Conservation (phyloP, 225 moss, liverwort and hornwort species). For the Polytrichum commune region DNA sequence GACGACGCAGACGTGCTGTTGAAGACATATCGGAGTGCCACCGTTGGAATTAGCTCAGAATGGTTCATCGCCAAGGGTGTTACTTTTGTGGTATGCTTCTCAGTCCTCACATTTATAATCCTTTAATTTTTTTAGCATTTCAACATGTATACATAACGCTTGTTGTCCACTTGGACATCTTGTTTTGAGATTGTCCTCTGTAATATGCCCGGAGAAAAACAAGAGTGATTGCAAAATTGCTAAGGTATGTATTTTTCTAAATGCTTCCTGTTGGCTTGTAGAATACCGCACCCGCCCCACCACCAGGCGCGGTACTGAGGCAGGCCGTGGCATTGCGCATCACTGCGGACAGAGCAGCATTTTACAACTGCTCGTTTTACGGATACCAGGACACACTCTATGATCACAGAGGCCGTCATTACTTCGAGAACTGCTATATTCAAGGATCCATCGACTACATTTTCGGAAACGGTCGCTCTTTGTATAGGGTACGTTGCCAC, state of each 20-base stretch:
- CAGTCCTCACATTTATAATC: no score
- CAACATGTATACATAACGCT: no score
- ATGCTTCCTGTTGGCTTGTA: conserved; percentile 3
- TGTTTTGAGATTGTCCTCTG: no score
- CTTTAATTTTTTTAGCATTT: no score
- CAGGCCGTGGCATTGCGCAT: conserved; percentile 53
- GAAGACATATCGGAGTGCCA: conserved; percentile 55
- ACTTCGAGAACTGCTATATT: conserved; percentile 52
- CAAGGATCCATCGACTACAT: conserved; percentile 65
- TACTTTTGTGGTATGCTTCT: conserved; percentile 32
- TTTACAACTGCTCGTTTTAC: conserved; percentile 52
- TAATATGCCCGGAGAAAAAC: no score
- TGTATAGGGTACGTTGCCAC: conserved; percentile 35
- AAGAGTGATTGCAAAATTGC: no score
- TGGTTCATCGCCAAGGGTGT: conserved; percentile 50
- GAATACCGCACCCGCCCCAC: conserved; percentile 56
- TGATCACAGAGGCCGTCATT: conserved; percentile 56
- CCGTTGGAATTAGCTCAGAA: conserved; percentile 59
- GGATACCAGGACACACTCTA: conserved; percentile 61
- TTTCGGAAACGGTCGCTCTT: conserved; percentile 59
- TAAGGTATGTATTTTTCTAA: no score
- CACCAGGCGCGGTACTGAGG: conserved; percentile 38
- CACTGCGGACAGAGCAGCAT: conserved; percentile 48
- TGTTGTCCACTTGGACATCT: no score
- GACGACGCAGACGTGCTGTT: conserved; percentile 37